A percentile compares a stretch with the other conserved stretches of the same genome.
Conservation (phyloP, 2,329 filamentous ascomycete species). For the Pseudocercospora cruenta region DNA sequence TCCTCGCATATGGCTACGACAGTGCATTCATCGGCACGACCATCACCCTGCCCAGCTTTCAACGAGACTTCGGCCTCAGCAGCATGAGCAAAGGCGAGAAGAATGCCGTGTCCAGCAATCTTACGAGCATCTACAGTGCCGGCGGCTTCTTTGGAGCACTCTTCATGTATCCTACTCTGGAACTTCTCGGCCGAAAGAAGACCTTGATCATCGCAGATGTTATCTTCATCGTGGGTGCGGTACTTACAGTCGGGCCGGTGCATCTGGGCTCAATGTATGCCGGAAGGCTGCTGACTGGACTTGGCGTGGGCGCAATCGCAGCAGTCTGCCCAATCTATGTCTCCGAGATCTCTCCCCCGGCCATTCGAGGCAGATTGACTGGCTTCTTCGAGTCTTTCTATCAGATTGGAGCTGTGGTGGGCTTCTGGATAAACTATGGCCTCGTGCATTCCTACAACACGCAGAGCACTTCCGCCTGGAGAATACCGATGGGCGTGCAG, state of each 20-base stretch:
- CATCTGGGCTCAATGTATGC: slow-evolving; percentile 50
- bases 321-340: slow-evolving; percentile 42
- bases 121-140: slow-evolving; percentile 53
- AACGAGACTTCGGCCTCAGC: slow-evolving; percentile 46
- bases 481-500: slow-evolving; percentile 39
- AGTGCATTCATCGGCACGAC: slow-evolving; percentile 60
- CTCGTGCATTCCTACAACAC: slow-evolving; percentile 36
- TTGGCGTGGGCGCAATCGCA: slow-evolving; percentile 40
- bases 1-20: slow-evolving; percentile 56
- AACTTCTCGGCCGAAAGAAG: slow-evolving; percentile 56
- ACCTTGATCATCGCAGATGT: slow-evolving; percentile 53
- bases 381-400: slow-evolving; percentile 41
- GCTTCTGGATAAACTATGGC: slow-evolving; percentile 44
- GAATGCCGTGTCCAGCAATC: slow-evolving; percentile 50
- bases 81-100: slow-evolving; percentile 41
- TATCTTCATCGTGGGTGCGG: slow-evolving; percentile 51
- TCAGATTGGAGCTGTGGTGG: slow-evolving; percentile 41
- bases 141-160: slow-evolving; percentile 60
- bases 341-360: slow-evolving; percentile 39
- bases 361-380: slow-evolving; percentile 41
- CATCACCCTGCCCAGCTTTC: slow-evolving; percentile 55
- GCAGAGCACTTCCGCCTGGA: slow-evolving; percentile 29
- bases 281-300: slow-evolving; percentile 41
- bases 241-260: slow-evolving; percentile 49
- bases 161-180: slow-evolving; percentile 50